These are phyloP conservation scores for Cladosporium sp. DNA, from an alignment of 2,329 filamentous ascomycete species.

Conservation along the genomic window DNA sequence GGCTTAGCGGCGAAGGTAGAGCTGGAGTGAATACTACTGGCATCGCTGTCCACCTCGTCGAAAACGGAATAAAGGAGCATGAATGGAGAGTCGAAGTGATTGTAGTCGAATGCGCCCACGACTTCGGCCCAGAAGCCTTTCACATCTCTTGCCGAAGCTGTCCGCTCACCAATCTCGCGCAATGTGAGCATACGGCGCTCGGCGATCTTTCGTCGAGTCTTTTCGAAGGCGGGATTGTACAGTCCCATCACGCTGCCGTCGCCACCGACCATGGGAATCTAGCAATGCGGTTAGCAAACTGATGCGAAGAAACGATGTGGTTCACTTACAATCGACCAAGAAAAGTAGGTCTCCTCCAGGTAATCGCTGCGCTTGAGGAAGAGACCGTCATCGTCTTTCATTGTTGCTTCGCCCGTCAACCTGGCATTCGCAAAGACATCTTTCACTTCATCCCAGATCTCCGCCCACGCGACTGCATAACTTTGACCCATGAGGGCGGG, in stretches of 20 bases:
- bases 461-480: conserved; percentile 64
- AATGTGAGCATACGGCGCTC: conserved; percentile 76
- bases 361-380: conserved; percentile 67
- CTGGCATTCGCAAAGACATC: conserved; percentile 65
- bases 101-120: conserved; percentile 64
- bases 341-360: conserved; percentile 76
- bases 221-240: conserved; percentile 78
- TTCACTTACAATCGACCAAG: conserved; percentile 59
- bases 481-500: conserved; percentile 68
- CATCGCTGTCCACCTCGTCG: conserved; percentile 68
- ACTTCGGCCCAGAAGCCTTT: conserved; percentile 71
- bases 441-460: conserved; percentile 69
- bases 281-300: background rate
- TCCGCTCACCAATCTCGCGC: conserved; percentile 71
- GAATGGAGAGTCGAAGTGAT: conserved; percentile 72
- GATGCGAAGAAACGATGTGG: no score
- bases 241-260: conserved; percentile 67
- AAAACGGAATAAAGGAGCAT: conserved; percentile 71
- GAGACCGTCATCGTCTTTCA: conserved; percentile 78
- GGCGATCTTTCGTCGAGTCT: conserved; percentile 71
- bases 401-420: conserved; percentile 69
- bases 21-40: conserved; percentile 66
- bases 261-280: conserved; percentile 67
- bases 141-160: conserved; percentile 66
- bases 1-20: conserved; percentile 59